phyloP scores from a whole-genome alignment of 75 land plant genomes.

The Sequoia sempervirens region DNA sequence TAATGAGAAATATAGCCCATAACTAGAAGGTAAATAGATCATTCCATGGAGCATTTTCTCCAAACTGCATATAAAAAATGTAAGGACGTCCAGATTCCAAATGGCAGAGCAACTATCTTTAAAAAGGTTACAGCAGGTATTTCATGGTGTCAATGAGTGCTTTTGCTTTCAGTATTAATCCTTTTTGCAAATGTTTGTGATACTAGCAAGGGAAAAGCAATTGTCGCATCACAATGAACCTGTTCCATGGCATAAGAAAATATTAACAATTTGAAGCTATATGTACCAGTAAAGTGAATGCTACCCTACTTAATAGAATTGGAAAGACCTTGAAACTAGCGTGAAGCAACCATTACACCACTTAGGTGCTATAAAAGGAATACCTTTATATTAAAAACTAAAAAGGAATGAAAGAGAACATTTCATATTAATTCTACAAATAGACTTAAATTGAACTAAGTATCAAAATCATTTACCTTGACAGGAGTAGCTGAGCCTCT shows the following conservation, averaged over 20 bases:
- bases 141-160: not conserved
- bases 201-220: constrained; percentile 82
- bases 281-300: not conserved
- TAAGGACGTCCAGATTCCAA: not conserved
- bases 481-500: constrained; percentile 77
- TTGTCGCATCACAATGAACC: constrained; percentile 94
- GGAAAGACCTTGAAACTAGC: not conserved
- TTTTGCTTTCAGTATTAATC: not conserved
- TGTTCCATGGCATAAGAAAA: constrained; percentile 13
- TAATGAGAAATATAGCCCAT: not conserved
- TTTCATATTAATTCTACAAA: not conserved
- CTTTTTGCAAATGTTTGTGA: constrained; percentile 75
- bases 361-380: not conserved
- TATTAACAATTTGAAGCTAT: not conserved
- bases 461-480: constrained; percentile 44
- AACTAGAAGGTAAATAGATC: not conserved
- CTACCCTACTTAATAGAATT: not conserved
- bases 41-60: not conserved
- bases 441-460: not conserved
- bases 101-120: not conserved
- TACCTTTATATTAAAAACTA: not conserved
- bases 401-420: not conserved
- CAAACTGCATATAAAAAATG: not conserved
- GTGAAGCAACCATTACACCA: not conserved
- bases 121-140: not conserved